phyloP scores from a whole-genome alignment of 257 asterid species.

The Nicotiana otophora region DNA sequence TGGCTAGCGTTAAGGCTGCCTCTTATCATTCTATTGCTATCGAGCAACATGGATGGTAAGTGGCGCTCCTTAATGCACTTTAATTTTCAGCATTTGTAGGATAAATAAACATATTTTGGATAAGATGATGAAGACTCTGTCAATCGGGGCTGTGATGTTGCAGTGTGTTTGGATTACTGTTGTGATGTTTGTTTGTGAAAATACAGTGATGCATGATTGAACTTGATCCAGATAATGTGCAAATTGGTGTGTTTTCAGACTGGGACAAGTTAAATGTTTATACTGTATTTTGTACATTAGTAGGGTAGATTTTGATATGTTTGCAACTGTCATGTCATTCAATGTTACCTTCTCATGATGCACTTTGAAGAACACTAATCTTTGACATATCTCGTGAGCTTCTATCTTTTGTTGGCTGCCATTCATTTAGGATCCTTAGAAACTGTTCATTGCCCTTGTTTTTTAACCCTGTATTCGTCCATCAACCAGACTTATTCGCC shows the following conservation, averaged over 20 bases:
- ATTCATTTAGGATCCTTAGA: background rate
- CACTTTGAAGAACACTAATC: background rate
- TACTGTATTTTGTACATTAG: background rate
- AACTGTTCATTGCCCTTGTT: background rate
- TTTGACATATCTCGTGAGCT: background rate
- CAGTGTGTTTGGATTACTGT: slow-evolving; percentile 3
- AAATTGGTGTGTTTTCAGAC: slow-evolving; percentile 4
- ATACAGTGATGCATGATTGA: background rate
- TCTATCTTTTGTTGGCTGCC: background rate
- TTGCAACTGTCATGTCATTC: background rate
- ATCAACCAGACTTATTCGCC: background rate
- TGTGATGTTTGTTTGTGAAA: background rate
- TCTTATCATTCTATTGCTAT: slow-evolving; percentile 4
- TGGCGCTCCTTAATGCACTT: slow-evolving; percentile 26
- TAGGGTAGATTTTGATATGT: background rate
- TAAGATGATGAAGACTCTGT: slow-evolving; percentile 6
- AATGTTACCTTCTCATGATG: background rate
- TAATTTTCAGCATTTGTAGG: slow-evolving; percentile 1
- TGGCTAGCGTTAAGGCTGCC: slow-evolving; percentile 47
- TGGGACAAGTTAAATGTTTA: background rate
- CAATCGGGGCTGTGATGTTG: background rate
- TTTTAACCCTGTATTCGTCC: background rate
- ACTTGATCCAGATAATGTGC: background rate
- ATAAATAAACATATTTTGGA: background rate
- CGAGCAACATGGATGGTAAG: slow-evolving; percentile 10